Base-by-base conservation (phyloP, 768 basidiomycete genomes). In the Pholiota conissans region DNA sequence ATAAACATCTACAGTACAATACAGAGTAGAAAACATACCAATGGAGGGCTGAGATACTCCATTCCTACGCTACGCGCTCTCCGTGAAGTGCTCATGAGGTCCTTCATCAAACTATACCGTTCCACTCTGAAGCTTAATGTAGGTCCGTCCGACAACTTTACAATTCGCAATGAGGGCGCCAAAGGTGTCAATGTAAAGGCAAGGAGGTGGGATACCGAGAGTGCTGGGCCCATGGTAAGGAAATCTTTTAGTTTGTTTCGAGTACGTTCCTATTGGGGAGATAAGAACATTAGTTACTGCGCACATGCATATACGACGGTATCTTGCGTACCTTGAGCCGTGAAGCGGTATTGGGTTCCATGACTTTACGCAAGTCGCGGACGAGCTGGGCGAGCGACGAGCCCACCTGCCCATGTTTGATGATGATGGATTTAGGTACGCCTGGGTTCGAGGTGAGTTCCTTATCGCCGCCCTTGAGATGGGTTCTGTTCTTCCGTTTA, bases 331-430 rank as follows among this genome's bases (percentile, higher is more conserved):
- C 95, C 74, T 78, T 87, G n/a, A 99, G 81, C 49, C 97, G 83
- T 61, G 87, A 89, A 18, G 96, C 97, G 13, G 97, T 99, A 67
- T 98, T 93, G 58, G 97, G 97, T 70, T 99, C 97, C 92, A 99
- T 93, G 59, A 97, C 92, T 73, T 92, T 91, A 67, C 97, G 81
- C 67, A 97, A 77, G 74, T 99, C 96, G 55, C 91, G 84, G 18
- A 98, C 95, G 34, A 99, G 88, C 67, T 95, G 92, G 4, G 86
- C 75, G 55, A 98, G 77, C 7, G 93, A 93, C 49, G 83, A 79
- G 18, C 97, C 96, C 28, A 98, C 95, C 56, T 88, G 86, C 37
- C 97, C 97, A 75, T 95, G 93, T 72, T 95, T 96, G 69, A 99
- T 91, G 58, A 99, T 91, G 67, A 99, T 98, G 0, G 94, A 95